Conservation (phyloP, 192 early-diverging fungal species). For the Coemansia sp. region DNA sequence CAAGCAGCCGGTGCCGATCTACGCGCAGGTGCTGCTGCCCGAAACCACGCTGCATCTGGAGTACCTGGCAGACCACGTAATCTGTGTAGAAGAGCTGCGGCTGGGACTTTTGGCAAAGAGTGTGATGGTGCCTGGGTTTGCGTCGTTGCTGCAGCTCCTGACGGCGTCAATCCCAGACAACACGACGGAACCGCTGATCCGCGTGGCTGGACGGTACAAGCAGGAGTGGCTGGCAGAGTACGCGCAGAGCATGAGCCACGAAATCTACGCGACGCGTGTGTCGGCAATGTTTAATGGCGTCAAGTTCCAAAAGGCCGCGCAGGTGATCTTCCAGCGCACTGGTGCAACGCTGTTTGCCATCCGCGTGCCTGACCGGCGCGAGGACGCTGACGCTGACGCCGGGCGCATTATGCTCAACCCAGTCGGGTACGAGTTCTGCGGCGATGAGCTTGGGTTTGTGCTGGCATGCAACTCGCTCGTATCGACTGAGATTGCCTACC, state of each 20-base stretch:
- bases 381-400: slow-evolving; percentile 1
- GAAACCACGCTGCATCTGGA: slow-evolving; percentile 70
- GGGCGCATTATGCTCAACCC: slow-evolving; percentile 59
- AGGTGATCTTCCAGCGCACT: slow-evolving; percentile 57
- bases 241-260: slow-evolving; percentile 57
- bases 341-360: slow-evolving; percentile 61
- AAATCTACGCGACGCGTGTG: slow-evolving; percentile 62
- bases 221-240: slow-evolving; percentile 62
- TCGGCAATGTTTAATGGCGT: slow-evolving; percentile 48
- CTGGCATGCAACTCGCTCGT: slow-evolving; percentile 49
- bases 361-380: slow-evolving; percentile 19
- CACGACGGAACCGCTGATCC: slow-evolving; percentile 42
- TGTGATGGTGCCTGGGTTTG: slow-evolving; percentile 67
- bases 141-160: slow-evolving; percentile 63
- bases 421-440: slow-evolving; percentile 53
- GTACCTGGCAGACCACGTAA: slow-evolving; percentile 63
- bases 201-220: slow-evolving; percentile 17
- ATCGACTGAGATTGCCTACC: slow-evolving; percentile 39
- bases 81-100: slow-evolving; percentile 73
- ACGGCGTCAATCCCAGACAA: slow-evolving; percentile 63
- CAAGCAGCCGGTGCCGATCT: slow-evolving; percentile 36
- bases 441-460: slow-evolving; percentile 65
- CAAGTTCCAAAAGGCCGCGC: slow-evolving; percentile 57
- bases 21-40: slow-evolving; percentile 66
- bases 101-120: slow-evolving; percentile 69